A percentile compares a stretch with the other conserved stretches of the same genome.
These are phyloP conservation scores for Thielaviopsis euricoi DNA, from an alignment of 2,329 filamentous ascomycete genomes.

Conservation along the genomic window DNA sequence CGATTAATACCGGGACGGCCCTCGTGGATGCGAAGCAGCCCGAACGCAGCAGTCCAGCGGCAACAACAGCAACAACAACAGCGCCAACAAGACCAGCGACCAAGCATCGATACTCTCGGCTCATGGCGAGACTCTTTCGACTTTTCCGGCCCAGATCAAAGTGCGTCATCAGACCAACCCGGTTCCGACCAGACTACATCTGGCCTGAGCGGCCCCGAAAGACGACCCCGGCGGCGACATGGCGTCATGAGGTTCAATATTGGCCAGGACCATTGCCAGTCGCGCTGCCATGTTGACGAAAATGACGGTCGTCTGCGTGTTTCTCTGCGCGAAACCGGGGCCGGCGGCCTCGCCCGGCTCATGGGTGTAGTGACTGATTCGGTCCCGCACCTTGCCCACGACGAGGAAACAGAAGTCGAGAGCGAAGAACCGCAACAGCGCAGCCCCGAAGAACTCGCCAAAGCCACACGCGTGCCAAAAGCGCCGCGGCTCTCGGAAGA, in stretches of 20 bases:
- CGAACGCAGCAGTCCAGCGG: not conserved
- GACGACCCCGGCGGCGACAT: not conserved
- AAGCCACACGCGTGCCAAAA: slow-evolving; percentile 3
- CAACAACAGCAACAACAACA: not conserved
- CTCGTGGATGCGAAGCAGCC: not conserved
- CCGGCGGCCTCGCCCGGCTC: slow-evolving; percentile 42
- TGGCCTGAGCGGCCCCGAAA: not conserved
- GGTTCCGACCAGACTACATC: not conserved
- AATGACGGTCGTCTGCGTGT: slow-evolving; percentile 56
- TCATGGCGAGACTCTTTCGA: not conserved
- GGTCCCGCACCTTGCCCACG: not conserved
- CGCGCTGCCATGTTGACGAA: slow-evolving; percentile 43
- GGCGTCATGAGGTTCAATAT: slow-evolving; percentile 34
- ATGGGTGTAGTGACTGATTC: not conserved
- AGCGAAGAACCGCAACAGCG: not conserved
- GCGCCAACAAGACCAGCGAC: not conserved
- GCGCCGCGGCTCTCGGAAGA: slow-evolving; percentile 4
- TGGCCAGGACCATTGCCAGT: slow-evolving; percentile 47
- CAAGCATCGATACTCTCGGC: not conserved
- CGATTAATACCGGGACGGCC: not conserved
- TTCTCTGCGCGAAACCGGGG: slow-evolving; percentile 52
- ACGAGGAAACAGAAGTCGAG: not conserved
- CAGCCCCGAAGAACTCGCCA: not conserved
- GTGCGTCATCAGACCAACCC: too few relatives aligned
- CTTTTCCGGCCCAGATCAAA: not conserved